Evolutionary conservation across 2,329 filamentous ascomycete species (phyloP).

Genomic region (Harringtonia lauricola): DNA sequence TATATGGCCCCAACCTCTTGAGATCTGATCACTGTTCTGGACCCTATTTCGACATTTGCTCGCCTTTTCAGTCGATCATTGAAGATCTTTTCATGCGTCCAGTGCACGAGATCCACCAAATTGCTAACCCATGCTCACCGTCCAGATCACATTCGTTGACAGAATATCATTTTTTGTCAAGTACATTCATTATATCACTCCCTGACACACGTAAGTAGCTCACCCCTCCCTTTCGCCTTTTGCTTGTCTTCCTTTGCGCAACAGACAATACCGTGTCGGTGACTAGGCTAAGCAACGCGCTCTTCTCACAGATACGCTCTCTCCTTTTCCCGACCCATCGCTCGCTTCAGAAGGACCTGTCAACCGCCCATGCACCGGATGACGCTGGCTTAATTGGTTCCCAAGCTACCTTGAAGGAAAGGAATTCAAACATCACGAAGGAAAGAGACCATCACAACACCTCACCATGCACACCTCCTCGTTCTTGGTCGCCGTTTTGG

Average conservation of each 20-base stretch:
- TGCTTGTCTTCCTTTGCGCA: not conserved
- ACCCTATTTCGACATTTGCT: not conserved
- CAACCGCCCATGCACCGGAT: not conserved
- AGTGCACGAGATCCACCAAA: not conserved
- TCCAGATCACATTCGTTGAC: conserved; percentile 38
- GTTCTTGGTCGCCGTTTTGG: conserved; percentile 34
- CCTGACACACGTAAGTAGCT: conserved; percentile 35
- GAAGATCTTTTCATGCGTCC: not conserved
- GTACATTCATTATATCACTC: conserved; percentile 46
- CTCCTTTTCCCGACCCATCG: conserved; percentile 5
- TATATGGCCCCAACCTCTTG: not conserved
- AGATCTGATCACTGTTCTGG: conserved; percentile 1
- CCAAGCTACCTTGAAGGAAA: not conserved
- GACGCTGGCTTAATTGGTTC: not conserved
- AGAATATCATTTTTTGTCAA: conserved; percentile 33
- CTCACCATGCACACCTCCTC: conserved; percentile 36
- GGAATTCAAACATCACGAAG: not conserved
- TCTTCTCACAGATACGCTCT: too few relatives aligned
- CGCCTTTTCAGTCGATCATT: too few relatives aligned
- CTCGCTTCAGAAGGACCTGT: conserved; percentile 2
- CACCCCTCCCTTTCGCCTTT: not conserved
- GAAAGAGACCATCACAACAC: not conserved
- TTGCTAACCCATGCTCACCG: not conserved
- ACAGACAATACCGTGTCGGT: too few relatives aligned
- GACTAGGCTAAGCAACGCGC: too few relatives aligned